phyloP scores from a whole-genome alignment of 2,329 filamentous ascomycete species.

The Xylariaceae sp. region DNA sequence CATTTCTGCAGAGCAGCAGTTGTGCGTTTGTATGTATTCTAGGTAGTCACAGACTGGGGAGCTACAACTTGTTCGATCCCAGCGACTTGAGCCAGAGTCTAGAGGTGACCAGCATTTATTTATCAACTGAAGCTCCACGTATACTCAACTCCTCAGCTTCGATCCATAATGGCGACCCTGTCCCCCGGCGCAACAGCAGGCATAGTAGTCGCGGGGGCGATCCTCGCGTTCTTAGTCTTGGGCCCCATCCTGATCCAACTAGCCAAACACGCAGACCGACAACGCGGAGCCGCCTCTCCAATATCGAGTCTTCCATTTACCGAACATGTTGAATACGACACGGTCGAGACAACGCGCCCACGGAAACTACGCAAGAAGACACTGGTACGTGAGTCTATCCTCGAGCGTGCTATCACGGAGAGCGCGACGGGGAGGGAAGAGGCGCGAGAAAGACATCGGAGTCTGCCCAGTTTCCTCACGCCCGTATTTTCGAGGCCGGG shows the following conservation, averaged over 20 bases:
- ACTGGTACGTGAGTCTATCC: conserved; percentile 11
- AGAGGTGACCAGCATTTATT: neutral
- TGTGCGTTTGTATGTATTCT: too few relatives aligned
- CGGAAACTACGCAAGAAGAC: conserved; percentile 27
- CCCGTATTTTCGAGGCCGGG: conserved; percentile 21
- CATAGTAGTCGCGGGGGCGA: conserved; percentile 47
- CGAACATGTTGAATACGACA: conserved; percentile 5
- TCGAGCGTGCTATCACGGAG: conserved; percentile 4
- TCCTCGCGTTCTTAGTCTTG: conserved; percentile 43
- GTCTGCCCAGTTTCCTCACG: conserved; percentile 22
- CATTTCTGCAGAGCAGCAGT: too few relatives aligned
- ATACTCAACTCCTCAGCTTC: neutral
- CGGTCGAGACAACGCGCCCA: conserved; percentile 6
- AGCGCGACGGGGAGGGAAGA: neutral
- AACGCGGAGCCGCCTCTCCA: conserved; percentile 10
- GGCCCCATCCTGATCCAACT: conserved; percentile 44
- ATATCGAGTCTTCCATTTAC: conserved; percentile 5
- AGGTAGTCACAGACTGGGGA: too few relatives aligned
- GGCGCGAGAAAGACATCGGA: conserved; percentile 13
- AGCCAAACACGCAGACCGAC: conserved; percentile 30
- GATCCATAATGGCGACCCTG: conserved; percentile 10
- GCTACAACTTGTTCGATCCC: too few relatives aligned
- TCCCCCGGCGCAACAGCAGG: conserved; percentile 39
- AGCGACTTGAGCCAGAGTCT: too few relatives aligned
- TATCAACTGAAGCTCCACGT: neutral